Conservation (phyloP, 2,329 filamentous ascomycete genomes). For the Xylariales sp. region DNA sequence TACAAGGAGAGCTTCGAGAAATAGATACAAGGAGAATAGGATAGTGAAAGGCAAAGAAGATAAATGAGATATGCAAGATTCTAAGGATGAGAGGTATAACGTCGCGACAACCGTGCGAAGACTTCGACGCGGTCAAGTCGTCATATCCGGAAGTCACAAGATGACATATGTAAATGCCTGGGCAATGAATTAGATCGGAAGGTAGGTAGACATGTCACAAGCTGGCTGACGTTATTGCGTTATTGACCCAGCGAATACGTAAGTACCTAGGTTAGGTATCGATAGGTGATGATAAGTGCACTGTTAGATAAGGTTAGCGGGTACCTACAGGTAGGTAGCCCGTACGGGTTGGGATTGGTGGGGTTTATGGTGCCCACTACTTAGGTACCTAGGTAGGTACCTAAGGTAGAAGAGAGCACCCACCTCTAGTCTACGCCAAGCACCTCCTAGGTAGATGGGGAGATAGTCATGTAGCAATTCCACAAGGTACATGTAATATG, state of each 20-base stretch:
- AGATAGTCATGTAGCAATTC: too few relatives aligned
- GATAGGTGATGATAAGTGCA: too few relatives aligned
- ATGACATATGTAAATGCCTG: not conserved
- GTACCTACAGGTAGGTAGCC: too few relatives aligned
- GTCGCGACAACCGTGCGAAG: conserved; percentile 16
- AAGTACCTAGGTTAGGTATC: too few relatives aligned
- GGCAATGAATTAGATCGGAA: not conserved
- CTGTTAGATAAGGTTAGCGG: too few relatives aligned
- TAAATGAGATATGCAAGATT: not conserved
- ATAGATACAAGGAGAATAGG: not conserved
- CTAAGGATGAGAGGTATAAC: conserved; percentile 3
- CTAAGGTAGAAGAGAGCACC: too few relatives aligned
- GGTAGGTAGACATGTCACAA: not conserved
- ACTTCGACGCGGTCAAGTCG: conserved; percentile 13
- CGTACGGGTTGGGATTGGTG: too few relatives aligned
- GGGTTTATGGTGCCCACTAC: too few relatives aligned
- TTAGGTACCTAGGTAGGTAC: too few relatives aligned
- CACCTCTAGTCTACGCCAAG: too few relatives aligned
- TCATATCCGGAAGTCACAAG: conserved; percentile 25
- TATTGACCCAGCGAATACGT: conserved; percentile 3
- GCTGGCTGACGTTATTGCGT: not conserved
- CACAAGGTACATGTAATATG: too few relatives aligned
- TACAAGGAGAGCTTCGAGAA: not conserved
- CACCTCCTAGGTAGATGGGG: too few relatives aligned
- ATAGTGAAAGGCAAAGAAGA: not conserved